Percentiles rank a stretch among this genome's conserved stretches.
These are phyloP conservation scores for Acorus calamus DNA, from an alignment of 106 monocot species.

Conservation along the genomic window DNA sequence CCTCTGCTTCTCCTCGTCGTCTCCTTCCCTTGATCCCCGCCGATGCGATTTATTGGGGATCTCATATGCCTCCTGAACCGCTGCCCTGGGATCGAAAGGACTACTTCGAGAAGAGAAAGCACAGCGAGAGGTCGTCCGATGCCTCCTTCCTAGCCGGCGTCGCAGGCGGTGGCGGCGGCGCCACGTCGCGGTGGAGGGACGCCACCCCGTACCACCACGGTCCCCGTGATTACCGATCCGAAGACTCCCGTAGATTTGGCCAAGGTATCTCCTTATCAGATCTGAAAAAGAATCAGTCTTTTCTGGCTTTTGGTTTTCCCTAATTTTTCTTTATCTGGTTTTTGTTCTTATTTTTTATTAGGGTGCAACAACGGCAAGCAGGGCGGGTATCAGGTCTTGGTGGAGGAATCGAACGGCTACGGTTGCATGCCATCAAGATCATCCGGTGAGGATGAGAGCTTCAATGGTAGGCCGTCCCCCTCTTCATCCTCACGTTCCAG, in stretches of 20 bases:
- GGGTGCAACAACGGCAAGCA: conserved; percentile 42
- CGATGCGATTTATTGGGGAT: background rate
- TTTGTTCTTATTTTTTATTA: conserved; percentile 13
- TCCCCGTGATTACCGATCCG: conserved; percentile 29
- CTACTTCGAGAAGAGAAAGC: conserved; percentile 53
- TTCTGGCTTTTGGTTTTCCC: background rate
- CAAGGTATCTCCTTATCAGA: conserved; percentile 26
- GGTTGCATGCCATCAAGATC: conserved; percentile 47
- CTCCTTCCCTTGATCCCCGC: background rate
- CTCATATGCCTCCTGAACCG: conserved; percentile 88
- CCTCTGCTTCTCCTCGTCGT: background rate
- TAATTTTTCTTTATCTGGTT: background rate
- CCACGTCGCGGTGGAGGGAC: conserved; percentile 54
- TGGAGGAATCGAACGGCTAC: conserved; percentile 30
- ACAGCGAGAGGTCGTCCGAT: conserved; percentile 21
- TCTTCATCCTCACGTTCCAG: conserved; percentile 9
- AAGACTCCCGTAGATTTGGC: conserved; percentile 49
- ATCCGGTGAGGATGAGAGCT: conserved; percentile 34
- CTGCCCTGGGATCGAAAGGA: conserved; percentile 70
- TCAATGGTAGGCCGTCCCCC: conserved; percentile 1
- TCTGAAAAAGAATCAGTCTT: conserved; percentile 7
- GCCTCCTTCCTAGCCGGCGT: conserved; percentile 26
- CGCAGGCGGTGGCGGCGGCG: conserved; percentile 7
- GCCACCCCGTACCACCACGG: conserved; percentile 16
- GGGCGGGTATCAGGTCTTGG: conserved; percentile 28